These are phyloP conservation scores for Ettlia oleoabundans DNA, from an alignment of 139 green algal genomes.

Conservation along the genomic window DNA sequence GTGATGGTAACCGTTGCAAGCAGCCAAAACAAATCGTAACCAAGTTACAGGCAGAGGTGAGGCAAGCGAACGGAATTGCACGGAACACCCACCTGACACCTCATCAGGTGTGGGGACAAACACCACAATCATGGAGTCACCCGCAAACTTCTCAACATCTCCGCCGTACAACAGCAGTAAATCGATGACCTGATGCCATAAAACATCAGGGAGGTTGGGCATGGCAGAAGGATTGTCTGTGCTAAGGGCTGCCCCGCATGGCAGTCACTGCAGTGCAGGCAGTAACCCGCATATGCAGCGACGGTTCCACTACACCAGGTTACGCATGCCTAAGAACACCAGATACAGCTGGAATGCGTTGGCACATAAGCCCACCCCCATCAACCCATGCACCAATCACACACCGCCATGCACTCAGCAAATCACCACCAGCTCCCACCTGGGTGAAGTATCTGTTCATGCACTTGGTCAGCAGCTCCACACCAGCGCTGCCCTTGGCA, in stretches of 20 bases:
- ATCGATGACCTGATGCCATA: constrained; percentile 63
- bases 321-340: too few species aligned
- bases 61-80: too few species aligned
- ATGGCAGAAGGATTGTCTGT: not conserved
- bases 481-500: constrained; percentile 56
- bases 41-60: too few species aligned
- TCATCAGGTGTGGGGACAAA: constrained; percentile 63
- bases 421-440: constrained; percentile 3
- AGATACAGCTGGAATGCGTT: too few species aligned
- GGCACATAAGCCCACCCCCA: too few species aligned
- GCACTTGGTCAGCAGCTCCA: constrained; percentile 83
- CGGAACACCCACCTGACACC: constrained; percentile 14
- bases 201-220: not conserved
- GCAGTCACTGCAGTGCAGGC: too few species aligned
- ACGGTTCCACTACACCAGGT: too few species aligned
- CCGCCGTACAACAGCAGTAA: constrained; percentile 72
- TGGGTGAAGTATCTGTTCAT: constrained; percentile 89
- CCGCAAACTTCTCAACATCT: constrained; percentile 88
- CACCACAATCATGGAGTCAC: constrained; percentile 82
- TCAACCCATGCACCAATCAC: too few species aligned
- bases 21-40: too few species aligned
- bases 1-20: too few species aligned
- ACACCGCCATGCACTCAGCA: too few species aligned
- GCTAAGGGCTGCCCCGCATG: not conserved
- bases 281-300: too few species aligned